Percentiles rank a stretch among this genome's conserved stretches.
phyloP scores from a whole-genome alignment of 305 asterid species.

The Rubia peregrina region DNA sequence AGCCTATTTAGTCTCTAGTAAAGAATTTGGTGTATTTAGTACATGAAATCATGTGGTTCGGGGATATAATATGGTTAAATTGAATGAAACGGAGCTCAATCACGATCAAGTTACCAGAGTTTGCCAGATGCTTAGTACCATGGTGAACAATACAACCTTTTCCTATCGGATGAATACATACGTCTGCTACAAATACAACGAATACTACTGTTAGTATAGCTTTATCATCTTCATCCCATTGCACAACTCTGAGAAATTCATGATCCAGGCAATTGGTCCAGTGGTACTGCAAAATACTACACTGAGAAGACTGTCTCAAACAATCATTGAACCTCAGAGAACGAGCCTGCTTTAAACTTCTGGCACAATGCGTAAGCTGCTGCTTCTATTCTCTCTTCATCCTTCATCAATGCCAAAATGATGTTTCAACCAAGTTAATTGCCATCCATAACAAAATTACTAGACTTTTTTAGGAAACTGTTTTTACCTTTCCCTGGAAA shows the following conservation, averaged over 20 bases:
- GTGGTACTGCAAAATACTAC: not conserved
- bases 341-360: conserved; percentile 35
- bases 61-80: no score
- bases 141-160: no score
- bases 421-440: not conserved
- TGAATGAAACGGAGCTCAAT: no score
- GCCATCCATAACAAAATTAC: conserved; percentile 11
- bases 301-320: not conserved
- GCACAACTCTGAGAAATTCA: not conserved
- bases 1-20: no score
- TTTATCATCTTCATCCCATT: not conserved
- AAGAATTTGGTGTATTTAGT: no score
- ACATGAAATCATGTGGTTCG: no score
- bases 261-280: not conserved
- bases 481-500: conserved; percentile 57
- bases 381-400: conserved; percentile 42
- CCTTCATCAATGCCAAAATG: conserved; percentile 36
- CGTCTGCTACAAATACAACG: no score
- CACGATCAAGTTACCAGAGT: no score
- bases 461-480: not conserved
- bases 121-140: no score
- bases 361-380: conserved; percentile 55
- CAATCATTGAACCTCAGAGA: conserved; percentile 33
- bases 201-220: no score
- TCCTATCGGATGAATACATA: no score